Evolutionary conservation across 192 early-diverging fungal genomes (phyloP), one percentile per base, ranked within the genome.

Genomic region (Umbelopsis vinacea): DNA sequence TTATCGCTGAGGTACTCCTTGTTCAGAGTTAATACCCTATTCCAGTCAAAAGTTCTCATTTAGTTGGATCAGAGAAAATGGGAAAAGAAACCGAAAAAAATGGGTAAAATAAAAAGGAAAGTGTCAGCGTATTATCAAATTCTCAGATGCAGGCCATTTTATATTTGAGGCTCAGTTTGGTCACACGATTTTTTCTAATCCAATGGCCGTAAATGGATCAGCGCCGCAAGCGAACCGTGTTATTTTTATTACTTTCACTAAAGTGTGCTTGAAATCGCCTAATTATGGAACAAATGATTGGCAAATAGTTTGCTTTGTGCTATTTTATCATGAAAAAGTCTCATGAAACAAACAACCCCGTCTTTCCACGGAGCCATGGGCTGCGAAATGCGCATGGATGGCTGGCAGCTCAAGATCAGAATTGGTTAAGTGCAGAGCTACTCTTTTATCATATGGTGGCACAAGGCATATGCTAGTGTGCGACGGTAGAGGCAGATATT

Each of bases 31-130:
- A 70, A 54, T 3, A 70, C 10, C 21, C 40, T 70, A 46, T 70
- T 70, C 69, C 69, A 70, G 33, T 70, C 37, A 23, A 70, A 63
- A 6, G 29, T 12, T 19, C 33, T 63, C 57, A 63, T 63, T 19
- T 29, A 37, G 4, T 29, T 19, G 33, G 17, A 63, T 37, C 14
- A 63, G 57, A 63, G 17, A 17, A 19, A 63, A 37, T 35, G 57
- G 29, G 57, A 63, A 37, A 63, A 17, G 33, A 19, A 37, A 26
- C 4, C 1, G 29, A 35, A 63, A 15, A 37, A 63, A 29, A 63
- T 15, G 33, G 17, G 33, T 10, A 37, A 17, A 63, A 63, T 11
- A 29, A 12, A 63, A 37, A 63, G 33, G 33, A 12, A n/a, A 5
- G 26, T 26, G 21, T 55, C 11, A 12, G 19, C 11, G 9, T 55